Conservation (phyloP, 257 asterid genomes). For the Ajuga chamaepitys region DNA sequence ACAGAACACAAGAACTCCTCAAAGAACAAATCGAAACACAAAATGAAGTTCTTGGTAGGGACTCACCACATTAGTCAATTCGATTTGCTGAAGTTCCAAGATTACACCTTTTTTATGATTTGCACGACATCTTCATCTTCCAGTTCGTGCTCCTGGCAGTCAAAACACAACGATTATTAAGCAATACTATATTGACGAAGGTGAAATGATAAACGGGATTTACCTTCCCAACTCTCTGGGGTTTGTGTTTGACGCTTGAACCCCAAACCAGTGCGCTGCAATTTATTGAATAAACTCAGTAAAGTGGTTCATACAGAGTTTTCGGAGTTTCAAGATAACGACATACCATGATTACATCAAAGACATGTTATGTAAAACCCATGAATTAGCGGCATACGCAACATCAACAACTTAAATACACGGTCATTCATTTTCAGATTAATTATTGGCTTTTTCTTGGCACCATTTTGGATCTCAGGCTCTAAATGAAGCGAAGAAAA, state of each 20-base stretch:
- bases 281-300: slow-evolving; percentile 13
- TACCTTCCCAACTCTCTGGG: slow-evolving; percentile 99
- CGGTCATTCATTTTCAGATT: too few species aligned
- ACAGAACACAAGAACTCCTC: slow-evolving; percentile 16
- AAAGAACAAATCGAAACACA: not conserved
- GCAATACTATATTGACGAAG: not conserved
- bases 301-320: slow-evolving; percentile 10
- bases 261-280: slow-evolving; percentile 98
- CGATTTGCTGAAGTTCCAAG: not conserved
- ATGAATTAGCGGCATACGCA: not conserved
- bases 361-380: not conserved
- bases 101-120: slow-evolving; percentile 80
- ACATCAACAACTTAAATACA: too few species aligned
- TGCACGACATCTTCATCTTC: slow-evolving; percentile 99
- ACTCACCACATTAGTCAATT: slow-evolving; percentile 5
- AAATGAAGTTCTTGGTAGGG: not conserved
- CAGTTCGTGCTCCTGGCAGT: slow-evolving; percentile 81
- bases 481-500: too few species aligned
- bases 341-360: not conserved
- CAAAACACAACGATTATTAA: not conserved
- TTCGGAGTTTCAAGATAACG: not conserved
- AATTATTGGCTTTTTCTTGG: too few species aligned
- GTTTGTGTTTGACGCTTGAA: slow-evolving; percentile 96
- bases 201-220: not conserved
- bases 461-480: too few species aligned